phyloP scores from a whole-genome alignment of 176 grass and related monocot genomes.

The Tillandsia leiboldiana region DNA sequence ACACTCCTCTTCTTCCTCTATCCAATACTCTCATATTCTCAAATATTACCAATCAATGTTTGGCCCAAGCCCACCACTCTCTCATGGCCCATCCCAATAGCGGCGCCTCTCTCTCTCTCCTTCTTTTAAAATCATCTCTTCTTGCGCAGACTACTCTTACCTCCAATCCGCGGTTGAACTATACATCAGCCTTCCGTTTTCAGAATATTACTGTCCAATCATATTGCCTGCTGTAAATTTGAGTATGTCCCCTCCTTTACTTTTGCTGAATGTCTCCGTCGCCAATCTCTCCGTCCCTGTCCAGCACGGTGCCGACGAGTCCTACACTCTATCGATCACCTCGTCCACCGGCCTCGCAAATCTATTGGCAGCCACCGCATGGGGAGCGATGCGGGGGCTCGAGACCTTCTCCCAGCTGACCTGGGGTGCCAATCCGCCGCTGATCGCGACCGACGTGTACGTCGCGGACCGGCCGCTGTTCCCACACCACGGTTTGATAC shows the following conservation, averaged over 20 bases:
- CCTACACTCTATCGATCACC: conserved; percentile 16
- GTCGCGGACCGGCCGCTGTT: conserved; percentile 15
- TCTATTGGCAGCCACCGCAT: conserved; percentile 8
- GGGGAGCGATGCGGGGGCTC: conserved; percentile 24
- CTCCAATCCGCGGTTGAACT: conserved; percentile 7
- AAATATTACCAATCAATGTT: conserved; percentile 3
- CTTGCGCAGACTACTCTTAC: neutral
- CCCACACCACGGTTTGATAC: conserved; percentile 15
- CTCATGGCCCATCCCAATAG: conserved; percentile 1
- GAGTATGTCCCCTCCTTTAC: neutral
- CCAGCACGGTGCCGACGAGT: conserved; percentile 14
- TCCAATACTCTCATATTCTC: neutral
- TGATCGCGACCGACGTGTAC: conserved; percentile 4
- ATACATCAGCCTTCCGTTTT: conserved; percentile 6
- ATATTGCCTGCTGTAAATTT: neutral
- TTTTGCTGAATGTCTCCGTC: conserved; percentile 3
- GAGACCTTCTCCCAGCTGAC: conserved; percentile 25
- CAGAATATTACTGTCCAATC: conserved; percentile 9
- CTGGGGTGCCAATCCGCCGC: conserved; percentile 5
- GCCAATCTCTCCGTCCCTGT: conserved; percentile 5
- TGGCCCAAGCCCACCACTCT: conserved; percentile 21
- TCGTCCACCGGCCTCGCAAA: neutral
- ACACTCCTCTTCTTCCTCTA: neutral
- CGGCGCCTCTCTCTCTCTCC: conserved; percentile 19
- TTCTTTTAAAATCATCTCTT: conserved; percentile 7